A percentile compares a stretch with the other conserved stretches of the same genome.
Evolutionary conservation across 2,329 filamentous ascomycete genomes (phyloP).

Genomic region (Aureobasidium leucospermi): DNA sequence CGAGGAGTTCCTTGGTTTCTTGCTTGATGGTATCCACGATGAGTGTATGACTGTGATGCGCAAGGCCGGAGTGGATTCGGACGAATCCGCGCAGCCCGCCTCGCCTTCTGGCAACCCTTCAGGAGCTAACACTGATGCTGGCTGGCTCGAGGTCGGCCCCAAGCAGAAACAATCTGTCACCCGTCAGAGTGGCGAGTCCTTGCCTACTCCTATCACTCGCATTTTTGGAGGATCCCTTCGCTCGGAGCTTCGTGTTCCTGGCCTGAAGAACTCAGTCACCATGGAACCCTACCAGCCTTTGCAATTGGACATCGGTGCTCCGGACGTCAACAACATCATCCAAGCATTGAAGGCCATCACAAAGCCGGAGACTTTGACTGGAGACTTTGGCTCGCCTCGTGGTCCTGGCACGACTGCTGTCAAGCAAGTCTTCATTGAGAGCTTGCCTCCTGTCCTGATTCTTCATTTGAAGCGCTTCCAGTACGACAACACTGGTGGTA

Average conservation of each 20-base stretch:
- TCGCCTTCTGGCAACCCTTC: conserved; percentile 36
- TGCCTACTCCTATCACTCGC: conserved; percentile 74
- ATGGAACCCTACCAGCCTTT: conserved; percentile 89
- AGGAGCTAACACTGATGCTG: conserved; percentile 46
- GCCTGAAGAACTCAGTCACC: conserved; percentile 83
- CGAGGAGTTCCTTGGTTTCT: conserved; percentile 90
- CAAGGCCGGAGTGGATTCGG: conserved; percentile 22
- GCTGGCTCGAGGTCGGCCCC: conserved; percentile 92
- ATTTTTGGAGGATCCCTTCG: conserved; percentile 90
- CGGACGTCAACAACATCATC: conserved; percentile 80
- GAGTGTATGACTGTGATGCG: conserved; percentile 78
- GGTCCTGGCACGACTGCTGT: conserved; percentile 72
- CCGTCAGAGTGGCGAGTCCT: conserved; percentile 62
- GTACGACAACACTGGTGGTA: conserved; percentile 80
- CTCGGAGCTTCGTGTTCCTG: conserved; percentile 80
- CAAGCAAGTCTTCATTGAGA: conserved; percentile 93
- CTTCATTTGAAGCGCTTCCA: conserved; percentile 96
- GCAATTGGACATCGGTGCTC: conserved; percentile 86
- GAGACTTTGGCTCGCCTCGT: conserved; percentile 72
- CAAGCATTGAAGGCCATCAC: conserved; percentile 85
- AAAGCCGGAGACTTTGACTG: conserved; percentile 73
- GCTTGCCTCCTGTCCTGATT: conserved; percentile 82
- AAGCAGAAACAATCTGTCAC: conserved; percentile 85
- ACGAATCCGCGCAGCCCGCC: conserved; percentile 20
- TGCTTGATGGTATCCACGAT: conserved; percentile 87